phyloP scores from a whole-genome alignment of 106 monocot genomes.

The Dendrobium catenatum region DNA sequence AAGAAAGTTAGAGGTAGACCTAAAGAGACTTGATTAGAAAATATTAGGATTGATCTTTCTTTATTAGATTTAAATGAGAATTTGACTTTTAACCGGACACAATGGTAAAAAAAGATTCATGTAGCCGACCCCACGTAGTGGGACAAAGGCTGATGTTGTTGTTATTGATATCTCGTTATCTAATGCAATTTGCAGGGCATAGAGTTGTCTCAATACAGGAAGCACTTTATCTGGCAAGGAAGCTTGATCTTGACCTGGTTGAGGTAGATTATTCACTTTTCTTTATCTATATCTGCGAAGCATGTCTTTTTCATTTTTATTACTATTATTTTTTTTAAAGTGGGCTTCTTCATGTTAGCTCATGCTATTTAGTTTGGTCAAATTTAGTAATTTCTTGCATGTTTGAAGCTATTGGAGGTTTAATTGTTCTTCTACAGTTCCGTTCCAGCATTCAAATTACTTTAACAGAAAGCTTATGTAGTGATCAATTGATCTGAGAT shows the following conservation, averaged over 20 bases:
- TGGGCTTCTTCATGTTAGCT: too few species aligned
- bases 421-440: background rate
- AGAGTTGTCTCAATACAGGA: conserved; percentile 45
- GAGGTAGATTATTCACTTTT: conserved; percentile 43
- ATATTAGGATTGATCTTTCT: too few species aligned
- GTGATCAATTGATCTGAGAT: background rate
- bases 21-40: too few species aligned
- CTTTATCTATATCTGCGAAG: conserved; percentile 1
- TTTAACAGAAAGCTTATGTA: background rate
- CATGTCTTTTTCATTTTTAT: background rate
- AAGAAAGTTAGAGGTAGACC: too few species aligned
- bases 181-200: conserved; percentile 47
- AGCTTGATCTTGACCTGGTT: conserved; percentile 63
- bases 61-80: too few species aligned
- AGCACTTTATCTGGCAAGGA: conserved; percentile 63
- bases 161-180: background rate
- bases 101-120: too few species aligned
- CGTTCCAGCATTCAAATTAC: background rate
- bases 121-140: too few species aligned
- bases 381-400: too few species aligned
- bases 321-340: background rate
- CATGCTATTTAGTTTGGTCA: too few species aligned
- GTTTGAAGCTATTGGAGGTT: background rate
- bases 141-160: too few species aligned
- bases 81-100: too few species aligned